A percentile compares a stretch with the other conserved stretches of the same genome.
These are phyloP conservation scores for Nemania sp. DNA, from an alignment of 2,329 filamentous ascomycete genomes.

Conservation along the genomic window DNA sequence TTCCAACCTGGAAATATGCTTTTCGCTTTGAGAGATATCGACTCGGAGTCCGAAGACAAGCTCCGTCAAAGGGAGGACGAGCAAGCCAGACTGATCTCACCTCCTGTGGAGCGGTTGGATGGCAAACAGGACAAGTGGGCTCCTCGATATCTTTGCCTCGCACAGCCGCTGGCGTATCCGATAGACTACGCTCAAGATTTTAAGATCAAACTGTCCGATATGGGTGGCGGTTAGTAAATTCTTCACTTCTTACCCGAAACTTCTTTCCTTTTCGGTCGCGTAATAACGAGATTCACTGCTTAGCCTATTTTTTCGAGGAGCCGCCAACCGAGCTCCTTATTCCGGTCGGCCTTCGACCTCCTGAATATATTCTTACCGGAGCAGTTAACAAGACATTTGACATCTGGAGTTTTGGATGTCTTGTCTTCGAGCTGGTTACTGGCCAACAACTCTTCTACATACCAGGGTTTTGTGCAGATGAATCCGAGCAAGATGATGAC, in stretches of 20 bases:
- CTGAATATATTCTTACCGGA: conserved; percentile 36
- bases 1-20: conserved; percentile 45
- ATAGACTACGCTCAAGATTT: conserved; percentile 31
- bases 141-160: conserved; percentile 38
- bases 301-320: conserved; percentile 30
- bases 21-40: conserved; percentile 39
- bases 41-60: conserved; percentile 29
- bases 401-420: conserved; percentile 41
- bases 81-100: conserved; percentile 29
- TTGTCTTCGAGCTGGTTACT: conserved; percentile 38
- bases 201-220: conserved; percentile 39
- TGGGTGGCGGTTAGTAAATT: conserved; percentile 37
- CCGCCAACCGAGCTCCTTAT: conserved; percentile 31
- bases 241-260: neutral
- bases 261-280: neutral
- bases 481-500: conserved; percentile 25
- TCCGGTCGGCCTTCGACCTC: conserved; percentile 35
- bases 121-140: conserved; percentile 38
- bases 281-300: no score
- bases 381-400: conserved; percentile 31
- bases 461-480: conserved; percentile 11
- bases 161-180: conserved; percentile 33
- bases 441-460: conserved; percentile 37
- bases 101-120: conserved; percentile 37
- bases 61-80: conserved; percentile 34